Conservation (phyloP, 2,329 filamentous ascomycete genomes). For the Trichoderma pleuroti region DNA sequence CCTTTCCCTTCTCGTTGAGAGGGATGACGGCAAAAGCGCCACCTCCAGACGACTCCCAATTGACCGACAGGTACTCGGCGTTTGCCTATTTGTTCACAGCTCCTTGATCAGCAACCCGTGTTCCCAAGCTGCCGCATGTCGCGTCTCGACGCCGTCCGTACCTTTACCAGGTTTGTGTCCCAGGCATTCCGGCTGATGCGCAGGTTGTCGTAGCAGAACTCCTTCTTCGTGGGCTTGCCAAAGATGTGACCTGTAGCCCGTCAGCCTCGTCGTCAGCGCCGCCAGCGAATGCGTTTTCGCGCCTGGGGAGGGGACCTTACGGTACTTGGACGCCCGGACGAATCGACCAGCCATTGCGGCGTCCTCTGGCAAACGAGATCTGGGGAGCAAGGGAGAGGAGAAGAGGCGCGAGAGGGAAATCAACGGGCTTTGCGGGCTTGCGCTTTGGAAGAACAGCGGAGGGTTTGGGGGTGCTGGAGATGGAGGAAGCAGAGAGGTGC, state of each 20-base stretch:
- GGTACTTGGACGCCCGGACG: slow-evolving; percentile 66
- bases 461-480: slow-evolving; percentile 6
- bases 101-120: slow-evolving; percentile 20
- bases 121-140: neutral
- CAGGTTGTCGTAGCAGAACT: slow-evolving; percentile 97
- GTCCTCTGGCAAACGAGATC: slow-evolving; percentile 20
- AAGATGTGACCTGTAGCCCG: slow-evolving; percentile 82
- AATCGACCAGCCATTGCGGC: slow-evolving; percentile 59
- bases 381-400: slow-evolving; percentile 11
- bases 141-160: slow-evolving; percentile 40
- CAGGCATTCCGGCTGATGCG: slow-evolving; percentile 97
- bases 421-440: neutral
- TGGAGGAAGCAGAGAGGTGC: neutral
- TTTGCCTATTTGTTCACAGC: slow-evolving; percentile 67
- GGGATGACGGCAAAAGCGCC: slow-evolving; percentile 97
- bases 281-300: slow-evolving; percentile 12
- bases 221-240: slow-evolving; percentile 91
- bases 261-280: slow-evolving; percentile 24
- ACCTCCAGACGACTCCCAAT: slow-evolving; percentile 95
- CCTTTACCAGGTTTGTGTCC: slow-evolving; percentile 98
- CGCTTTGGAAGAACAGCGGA: neutral
- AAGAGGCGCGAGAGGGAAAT: neutral
- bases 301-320: slow-evolving; percentile 45
- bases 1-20: slow-evolving; percentile 79
- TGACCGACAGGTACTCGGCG: slow-evolving; percentile 92